Conservation (phyloP, 2,329 filamentous ascomycete species). For the Hymenoscyphus repandus region DNA sequence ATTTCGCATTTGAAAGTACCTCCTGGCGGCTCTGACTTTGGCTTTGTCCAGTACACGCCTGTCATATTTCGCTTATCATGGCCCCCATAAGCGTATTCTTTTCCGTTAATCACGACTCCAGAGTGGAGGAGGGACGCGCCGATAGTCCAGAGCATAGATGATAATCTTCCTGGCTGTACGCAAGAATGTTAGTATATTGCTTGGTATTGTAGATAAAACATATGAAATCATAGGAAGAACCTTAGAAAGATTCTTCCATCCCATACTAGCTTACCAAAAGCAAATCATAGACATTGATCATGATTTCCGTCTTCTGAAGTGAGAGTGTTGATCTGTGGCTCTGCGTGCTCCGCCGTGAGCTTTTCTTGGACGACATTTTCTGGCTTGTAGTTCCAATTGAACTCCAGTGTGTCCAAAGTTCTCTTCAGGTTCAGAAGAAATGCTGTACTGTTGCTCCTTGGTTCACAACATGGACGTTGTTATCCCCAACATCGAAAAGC, state of each 20-base stretch:
- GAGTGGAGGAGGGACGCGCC: slow-evolving; percentile 77
- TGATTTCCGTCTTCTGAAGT: slow-evolving; percentile 65
- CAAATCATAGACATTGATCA: slow-evolving; percentile 74
- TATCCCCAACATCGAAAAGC: neutral
- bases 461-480: neutral
- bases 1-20: slow-evolving; percentile 72
- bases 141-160: slow-evolving; percentile 72
- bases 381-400: neutral
- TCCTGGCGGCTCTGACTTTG: slow-evolving; percentile 66
- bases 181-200: neutral
- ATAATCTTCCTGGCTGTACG: slow-evolving; percentile 62
- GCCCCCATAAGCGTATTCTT: slow-evolving; percentile 81
- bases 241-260: neutral
- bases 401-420: neutral
- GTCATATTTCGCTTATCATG: slow-evolving; percentile 66
- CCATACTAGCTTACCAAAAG: slow-evolving; percentile 50
- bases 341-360: slow-evolving; percentile 19
- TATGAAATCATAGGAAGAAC: neutral
- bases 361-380: slow-evolving; percentile 28
- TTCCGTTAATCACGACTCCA: slow-evolving; percentile 73
- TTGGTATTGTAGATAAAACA: neutral
- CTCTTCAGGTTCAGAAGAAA: neutral
- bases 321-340: slow-evolving; percentile 62
- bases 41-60: slow-evolving; percentile 79
- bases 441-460: neutral